A percentile compares a stretch with the other conserved stretches of the same genome.
Conservation (phyloP, 495 filamentous ascomycete species). For the Xylaria sp. region DNA sequence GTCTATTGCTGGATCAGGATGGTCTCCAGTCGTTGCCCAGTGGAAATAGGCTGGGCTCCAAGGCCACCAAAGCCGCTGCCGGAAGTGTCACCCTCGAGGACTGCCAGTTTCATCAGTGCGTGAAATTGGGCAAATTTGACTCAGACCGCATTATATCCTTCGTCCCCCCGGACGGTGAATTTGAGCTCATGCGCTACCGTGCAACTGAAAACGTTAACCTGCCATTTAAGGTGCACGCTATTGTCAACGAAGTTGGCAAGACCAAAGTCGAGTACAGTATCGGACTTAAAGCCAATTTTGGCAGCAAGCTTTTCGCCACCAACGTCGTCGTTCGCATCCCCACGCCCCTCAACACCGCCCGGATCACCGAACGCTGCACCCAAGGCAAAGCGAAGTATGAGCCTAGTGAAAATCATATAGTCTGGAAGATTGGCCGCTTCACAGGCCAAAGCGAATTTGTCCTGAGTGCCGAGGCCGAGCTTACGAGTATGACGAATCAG, state of each 20-base stretch:
- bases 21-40: constrained; percentile 67
- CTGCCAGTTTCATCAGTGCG: constrained; percentile 99
- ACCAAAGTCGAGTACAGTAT: constrained; percentile 99
- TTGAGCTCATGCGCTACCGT: constrained; percentile 99
- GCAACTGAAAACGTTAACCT: constrained; percentile 99
- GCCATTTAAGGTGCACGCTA: constrained; percentile 98
- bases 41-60: constrained; percentile 74
- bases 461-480: constrained; percentile 87
- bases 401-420: constrained; percentile 95
- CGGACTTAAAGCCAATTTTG: constrained; percentile 95
- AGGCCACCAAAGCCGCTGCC: constrained; percentile 92
- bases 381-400: constrained; percentile 99
- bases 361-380: constrained; percentile 89
- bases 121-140: constrained; percentile 97
- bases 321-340: constrained; percentile 97
- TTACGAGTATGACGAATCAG: constrained; percentile 98
- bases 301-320: constrained; percentile 93
- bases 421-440: constrained; percentile 99
- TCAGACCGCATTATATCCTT: constrained; percentile 97
- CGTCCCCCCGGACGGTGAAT: constrained; percentile 96
- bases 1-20: constrained; percentile 86
- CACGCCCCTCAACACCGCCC: constrained; percentile 94
- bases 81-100: constrained; percentile 97
- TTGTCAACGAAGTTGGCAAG: constrained; percentile 95
- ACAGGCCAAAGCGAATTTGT: constrained; percentile 95